These are phyloP conservation scores for Brassica balearica DNA, from an alignment of 441 rosid genomes.

Conservation along the genomic window DNA sequence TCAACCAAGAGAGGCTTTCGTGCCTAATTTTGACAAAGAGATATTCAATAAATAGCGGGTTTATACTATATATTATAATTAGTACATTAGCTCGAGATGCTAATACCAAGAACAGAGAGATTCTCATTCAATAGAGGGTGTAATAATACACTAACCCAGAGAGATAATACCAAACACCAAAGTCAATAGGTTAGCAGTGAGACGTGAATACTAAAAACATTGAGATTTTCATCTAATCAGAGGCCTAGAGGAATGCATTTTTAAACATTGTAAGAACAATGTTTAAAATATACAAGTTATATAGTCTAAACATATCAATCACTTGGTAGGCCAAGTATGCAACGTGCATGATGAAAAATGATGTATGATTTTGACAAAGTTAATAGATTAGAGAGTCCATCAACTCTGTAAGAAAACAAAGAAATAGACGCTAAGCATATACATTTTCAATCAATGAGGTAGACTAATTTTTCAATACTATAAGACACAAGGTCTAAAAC, in stretches of 20 bases:
- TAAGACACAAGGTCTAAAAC: not conserved
- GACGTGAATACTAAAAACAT: not conserved
- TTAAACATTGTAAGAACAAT: not conserved
- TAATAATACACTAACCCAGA: not conserved
- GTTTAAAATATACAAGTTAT: not conserved
- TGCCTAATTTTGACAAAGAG: not conserved
- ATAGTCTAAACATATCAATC: not conserved
- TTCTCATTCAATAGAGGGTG: not conserved
- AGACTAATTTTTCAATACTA: too few relatives aligned
- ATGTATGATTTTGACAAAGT: not conserved
- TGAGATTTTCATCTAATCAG: not conserved
- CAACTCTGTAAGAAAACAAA: not conserved
- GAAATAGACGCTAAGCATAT: not conserved
- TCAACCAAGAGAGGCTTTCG: not conserved
- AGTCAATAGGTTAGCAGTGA: not conserved
- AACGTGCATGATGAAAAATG: not conserved
- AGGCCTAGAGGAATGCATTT: not conserved
- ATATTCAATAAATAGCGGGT: not conserved
- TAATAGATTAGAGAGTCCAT: not conserved
- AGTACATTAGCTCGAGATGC: not conserved
- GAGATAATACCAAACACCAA: not conserved
- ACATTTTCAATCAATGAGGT: too few relatives aligned
- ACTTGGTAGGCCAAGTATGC: not conserved
- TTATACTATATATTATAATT: too few relatives aligned
- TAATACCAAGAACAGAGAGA: not conserved